Evolutionary conservation across 257 asterid species (phyloP), one percentile per base, ranked within the genome.

Genomic region (Gentiana dahurica): DNA sequence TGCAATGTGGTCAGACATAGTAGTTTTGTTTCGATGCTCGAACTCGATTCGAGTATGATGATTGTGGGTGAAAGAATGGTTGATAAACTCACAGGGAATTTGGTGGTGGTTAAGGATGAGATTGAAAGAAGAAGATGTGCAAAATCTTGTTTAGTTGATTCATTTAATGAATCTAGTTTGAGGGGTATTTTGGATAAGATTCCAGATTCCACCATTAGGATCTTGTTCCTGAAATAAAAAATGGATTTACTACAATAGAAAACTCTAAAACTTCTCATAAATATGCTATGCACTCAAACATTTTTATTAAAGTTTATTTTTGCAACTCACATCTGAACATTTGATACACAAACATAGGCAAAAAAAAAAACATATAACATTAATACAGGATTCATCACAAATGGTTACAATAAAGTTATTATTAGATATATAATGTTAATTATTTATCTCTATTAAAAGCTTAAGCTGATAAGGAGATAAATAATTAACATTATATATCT

Each of bases 131-230:
- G 74, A 52, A 91, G 86, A 13, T 76, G 72, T 49, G 87, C 80
- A 51, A 76, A 69, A 57, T 79, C 92, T 63, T 68, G 76, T 69
- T 63, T 81, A 0, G 66, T 46, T 36, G 71, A 36, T 75, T 78
- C 92, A 8, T 79, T 92, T 34, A 72, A 52, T 8, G 32, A 57
- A 43, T 52, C 73, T 2, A 61, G 32, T 43, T 76, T 72, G 36
- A 51, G 48, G 0, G 98, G 91, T 71, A 91, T 49, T 65, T 58
- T 79, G 35, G 87, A 71, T 24, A 87, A 55, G 61, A 91, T 72
- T 67, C 98, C 95, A 44, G 96, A 81, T 65, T 87, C 96, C 66
- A 91, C 84, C 83, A 91, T 85, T 15, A 76, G 71, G 72, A 82
- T 82, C 77, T 85, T 91, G 93, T 82, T 91, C 73, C 98, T 91